phyloP scores from a whole-genome alignment of 805 yeast species.

The Geotrichum ghanense region DNA sequence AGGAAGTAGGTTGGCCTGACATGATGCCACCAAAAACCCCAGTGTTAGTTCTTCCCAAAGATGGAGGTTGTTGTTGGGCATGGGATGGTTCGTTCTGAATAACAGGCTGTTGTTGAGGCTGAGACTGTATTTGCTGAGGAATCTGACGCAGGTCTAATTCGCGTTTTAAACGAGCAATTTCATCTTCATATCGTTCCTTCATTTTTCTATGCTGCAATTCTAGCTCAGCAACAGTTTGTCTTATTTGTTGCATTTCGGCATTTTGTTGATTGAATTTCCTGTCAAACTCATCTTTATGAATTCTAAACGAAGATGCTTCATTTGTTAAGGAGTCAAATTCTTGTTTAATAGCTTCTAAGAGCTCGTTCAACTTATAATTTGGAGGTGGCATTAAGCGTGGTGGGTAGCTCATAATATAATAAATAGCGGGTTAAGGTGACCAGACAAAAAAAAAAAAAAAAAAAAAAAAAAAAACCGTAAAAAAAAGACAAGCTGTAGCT shows the following conservation, averaged over 20 bases:
- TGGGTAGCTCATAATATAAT: constrained; percentile 17
- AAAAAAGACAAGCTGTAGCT: not conserved
- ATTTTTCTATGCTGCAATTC: constrained; percentile 90
- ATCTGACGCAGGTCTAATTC: constrained; percentile 78
- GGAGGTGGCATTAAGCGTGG: constrained; percentile 21
- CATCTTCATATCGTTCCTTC: constrained; percentile 94
- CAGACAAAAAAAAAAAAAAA: not conserved
- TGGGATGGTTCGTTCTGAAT: constrained; percentile 16
- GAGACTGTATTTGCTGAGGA: constrained; percentile 35
- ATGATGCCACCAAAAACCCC: constrained; percentile 24
- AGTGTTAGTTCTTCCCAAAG: constrained; percentile 21
- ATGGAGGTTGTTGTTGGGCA: constrained; percentile 17
- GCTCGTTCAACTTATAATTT: constrained; percentile 46
- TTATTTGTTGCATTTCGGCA: constrained; percentile 84
- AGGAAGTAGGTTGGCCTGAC: constrained; percentile 20
- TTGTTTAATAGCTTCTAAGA: constrained; percentile 81
- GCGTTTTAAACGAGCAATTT: constrained; percentile 70
- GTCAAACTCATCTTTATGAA: constrained; percentile 90
- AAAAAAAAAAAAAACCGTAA: constrained; percentile 1
- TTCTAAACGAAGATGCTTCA: constrained; percentile 76
- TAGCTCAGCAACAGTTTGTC: constrained; percentile 87
- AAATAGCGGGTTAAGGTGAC: constrained; percentile 1
- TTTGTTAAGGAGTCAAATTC: constrained; percentile 78
- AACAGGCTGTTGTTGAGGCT: constrained; percentile 28
- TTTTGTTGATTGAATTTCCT: constrained; percentile 83